Conservation (phyloP, 805 yeast species). For the Candida jianshihensis region DNA sequence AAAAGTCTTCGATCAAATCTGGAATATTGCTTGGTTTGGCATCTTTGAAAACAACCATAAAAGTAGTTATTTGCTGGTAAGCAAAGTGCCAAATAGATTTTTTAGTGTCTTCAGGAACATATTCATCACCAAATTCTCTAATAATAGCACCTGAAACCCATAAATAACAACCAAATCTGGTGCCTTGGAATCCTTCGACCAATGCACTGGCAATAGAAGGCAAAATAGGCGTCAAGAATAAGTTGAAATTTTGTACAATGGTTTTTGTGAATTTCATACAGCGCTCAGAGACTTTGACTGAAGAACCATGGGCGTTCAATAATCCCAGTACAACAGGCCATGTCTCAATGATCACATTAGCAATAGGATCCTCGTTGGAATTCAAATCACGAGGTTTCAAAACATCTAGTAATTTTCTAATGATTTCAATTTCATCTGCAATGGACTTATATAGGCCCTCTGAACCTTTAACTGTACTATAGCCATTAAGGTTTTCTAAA, state of each 20-base stretch:
- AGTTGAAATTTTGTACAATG: conserved; percentile 55
- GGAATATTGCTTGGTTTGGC: conserved; percentile 21
- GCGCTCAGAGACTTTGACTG: conserved; percentile 66
- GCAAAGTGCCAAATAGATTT: conserved; percentile 71
- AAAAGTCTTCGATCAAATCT: conserved; percentile 82
- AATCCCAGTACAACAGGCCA: conserved; percentile 53
- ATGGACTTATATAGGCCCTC: conserved; percentile 38
- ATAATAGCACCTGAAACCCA: conserved; percentile 86
- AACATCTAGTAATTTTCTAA: conserved; percentile 52
- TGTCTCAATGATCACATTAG: conserved; percentile 44
- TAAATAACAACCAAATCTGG: conserved; percentile 73
- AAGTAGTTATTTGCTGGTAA: conserved; percentile 53
- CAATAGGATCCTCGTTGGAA: conserved; percentile 39
- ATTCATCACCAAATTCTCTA: conserved; percentile 63
- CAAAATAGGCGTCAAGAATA: conserved; percentile 50
- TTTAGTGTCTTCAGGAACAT: conserved; percentile 38
- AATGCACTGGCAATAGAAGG: conserved; percentile 59
- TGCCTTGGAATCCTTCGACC: conserved; percentile 60
- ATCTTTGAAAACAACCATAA: conserved; percentile 38
- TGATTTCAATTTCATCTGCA: conserved; percentile 70
- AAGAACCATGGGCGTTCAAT: conserved; percentile 48
- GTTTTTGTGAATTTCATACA: conserved; percentile 60
- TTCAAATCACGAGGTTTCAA: conserved; percentile 36
- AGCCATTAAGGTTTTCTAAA: conserved; percentile 35
- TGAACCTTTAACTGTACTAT: conserved; percentile 15